Evolutionary conservation across 148 eudicot genomes (phyloP).

Genomic region (Polygonum aviculare): DNA sequence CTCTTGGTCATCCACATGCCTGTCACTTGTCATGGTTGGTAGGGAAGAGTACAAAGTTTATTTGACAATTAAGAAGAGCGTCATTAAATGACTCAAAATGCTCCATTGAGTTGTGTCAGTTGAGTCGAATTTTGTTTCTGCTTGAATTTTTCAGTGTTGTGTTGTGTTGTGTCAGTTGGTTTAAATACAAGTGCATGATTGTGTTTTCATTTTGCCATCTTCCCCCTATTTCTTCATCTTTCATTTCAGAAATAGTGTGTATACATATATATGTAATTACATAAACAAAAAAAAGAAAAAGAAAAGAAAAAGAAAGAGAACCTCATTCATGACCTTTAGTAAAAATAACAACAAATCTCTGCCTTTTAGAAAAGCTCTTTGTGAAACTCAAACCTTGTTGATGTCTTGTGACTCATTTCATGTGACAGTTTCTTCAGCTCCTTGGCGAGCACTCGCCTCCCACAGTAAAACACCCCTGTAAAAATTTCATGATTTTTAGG

Average conservation of each 20-base stretch:
- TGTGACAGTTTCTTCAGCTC: constrained; percentile 65
- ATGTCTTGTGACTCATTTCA: constrained; percentile 58
- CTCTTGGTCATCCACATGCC: constrained; percentile 11
- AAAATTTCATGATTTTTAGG: background rate
- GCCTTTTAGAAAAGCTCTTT: constrained; percentile 61
- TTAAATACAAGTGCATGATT: background rate
- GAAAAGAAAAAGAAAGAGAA: background rate
- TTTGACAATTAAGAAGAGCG: background rate
- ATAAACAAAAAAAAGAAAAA: background rate
- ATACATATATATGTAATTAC: background rate
- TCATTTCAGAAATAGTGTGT: background rate
- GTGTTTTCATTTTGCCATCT: background rate
- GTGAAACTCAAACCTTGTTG: constrained; percentile 93
- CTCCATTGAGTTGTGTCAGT: background rate
- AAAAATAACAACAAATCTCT: background rate
- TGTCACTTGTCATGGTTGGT: constrained; percentile 12
- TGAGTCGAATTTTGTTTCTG: too few species aligned
- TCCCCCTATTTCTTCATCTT: constrained; percentile 7
- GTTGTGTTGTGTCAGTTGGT: background rate
- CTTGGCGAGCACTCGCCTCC: constrained; percentile 67
- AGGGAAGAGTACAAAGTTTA: background rate
- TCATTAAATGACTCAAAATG: background rate
- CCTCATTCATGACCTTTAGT: constrained; percentile 1
- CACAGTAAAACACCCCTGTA: constrained; percentile 95
- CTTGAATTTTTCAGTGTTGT: too few species aligned